phyloP scores from a whole-genome alignment of 2,329 filamentous ascomycete species.

The Cytospora paraplurivora region DNA sequence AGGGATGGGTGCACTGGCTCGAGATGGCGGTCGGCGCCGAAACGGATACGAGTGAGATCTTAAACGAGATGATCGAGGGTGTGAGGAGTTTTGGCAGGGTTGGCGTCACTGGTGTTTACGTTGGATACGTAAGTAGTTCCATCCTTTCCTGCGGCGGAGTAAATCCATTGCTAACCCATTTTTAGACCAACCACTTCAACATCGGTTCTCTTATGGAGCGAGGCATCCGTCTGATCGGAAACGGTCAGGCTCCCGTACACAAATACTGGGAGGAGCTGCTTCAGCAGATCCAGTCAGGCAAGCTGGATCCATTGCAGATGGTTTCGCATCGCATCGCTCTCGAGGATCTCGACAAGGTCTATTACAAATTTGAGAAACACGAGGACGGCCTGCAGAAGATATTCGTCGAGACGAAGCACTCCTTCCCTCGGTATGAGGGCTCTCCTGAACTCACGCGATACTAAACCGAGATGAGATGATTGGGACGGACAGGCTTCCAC shows the following conservation, averaged over 20 bases:
- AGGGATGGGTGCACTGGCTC: constrained; percentile 61
- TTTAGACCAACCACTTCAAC: constrained; percentile 77
- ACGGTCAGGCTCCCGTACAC: constrained; percentile 72
- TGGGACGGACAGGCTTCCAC: not conserved
- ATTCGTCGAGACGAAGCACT: constrained; percentile 64
- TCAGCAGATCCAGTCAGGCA: constrained; percentile 63
- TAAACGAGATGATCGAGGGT: constrained; percentile 79
- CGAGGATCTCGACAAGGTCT: constrained; percentile 71
- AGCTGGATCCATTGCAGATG: constrained; percentile 79
- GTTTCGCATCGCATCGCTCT: constrained; percentile 75
- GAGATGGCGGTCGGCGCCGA: constrained; percentile 67
- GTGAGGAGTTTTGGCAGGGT: constrained; percentile 72
- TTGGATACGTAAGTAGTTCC: constrained; percentile 53
- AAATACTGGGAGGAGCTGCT: constrained; percentile 83
- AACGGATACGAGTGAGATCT: constrained; percentile 80
- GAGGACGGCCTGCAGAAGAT: constrained; percentile 81
- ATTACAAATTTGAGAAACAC: constrained; percentile 61
- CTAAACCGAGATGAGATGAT: constrained; percentile 15
- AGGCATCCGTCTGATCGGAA: constrained; percentile 75
- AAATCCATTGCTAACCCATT: not conserved
- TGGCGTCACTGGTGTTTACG: constrained; percentile 74
- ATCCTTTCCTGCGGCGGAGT: not conserved
- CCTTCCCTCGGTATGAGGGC: constrained; percentile 47
- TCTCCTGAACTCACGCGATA: constrained; percentile 49
- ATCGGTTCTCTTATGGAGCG: constrained; percentile 84